Conservation (phyloP, 305 asterid species). For the Fraxinus sp. region DNA sequence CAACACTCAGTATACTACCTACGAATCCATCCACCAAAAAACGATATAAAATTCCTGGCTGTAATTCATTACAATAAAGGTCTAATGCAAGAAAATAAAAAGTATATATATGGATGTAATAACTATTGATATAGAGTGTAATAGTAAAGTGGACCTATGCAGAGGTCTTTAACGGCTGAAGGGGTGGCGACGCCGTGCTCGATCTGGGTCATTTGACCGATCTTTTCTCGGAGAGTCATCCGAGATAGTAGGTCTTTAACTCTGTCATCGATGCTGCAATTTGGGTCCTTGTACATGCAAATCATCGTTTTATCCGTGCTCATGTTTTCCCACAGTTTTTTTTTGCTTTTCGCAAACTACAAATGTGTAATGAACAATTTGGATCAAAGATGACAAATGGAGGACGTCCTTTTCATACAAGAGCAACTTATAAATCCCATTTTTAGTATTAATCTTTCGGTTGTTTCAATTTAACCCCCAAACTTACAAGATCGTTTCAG, state of each 20-base stretch:
- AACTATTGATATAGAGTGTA: not conserved
- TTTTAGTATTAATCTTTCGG: not conserved
- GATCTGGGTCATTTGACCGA: constrained; percentile 52
- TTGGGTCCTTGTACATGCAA: constrained; percentile 42
- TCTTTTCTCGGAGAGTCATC: constrained; percentile 46
- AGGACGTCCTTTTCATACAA: not conserved
- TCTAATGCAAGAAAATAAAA: not conserved
- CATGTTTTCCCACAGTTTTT: not conserved
- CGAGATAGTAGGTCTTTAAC: constrained; percentile 43
- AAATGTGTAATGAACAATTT: not conserved
- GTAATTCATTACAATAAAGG: not conserved
- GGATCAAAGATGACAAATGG: not conserved
- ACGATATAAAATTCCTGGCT: not conserved
- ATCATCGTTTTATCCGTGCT: constrained; percentile 16
- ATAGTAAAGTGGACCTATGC: constrained; percentile 29
- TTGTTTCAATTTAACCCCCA: not conserved
- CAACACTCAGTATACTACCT: constrained; percentile 45
- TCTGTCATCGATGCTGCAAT: constrained; percentile 36
- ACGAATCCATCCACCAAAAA: not conserved
- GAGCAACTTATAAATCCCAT: not conserved
- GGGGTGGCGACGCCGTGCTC: constrained; percentile 41
- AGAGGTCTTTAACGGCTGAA: constrained; percentile 31
- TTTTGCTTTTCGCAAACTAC: not conserved
- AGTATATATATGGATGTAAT: not conserved
- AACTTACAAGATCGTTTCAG: not conserved